These are phyloP conservation scores for Podosphaera xanthii DNA, from an alignment of 2,329 filamentous ascomycete genomes.

Conservation along the genomic window DNA sequence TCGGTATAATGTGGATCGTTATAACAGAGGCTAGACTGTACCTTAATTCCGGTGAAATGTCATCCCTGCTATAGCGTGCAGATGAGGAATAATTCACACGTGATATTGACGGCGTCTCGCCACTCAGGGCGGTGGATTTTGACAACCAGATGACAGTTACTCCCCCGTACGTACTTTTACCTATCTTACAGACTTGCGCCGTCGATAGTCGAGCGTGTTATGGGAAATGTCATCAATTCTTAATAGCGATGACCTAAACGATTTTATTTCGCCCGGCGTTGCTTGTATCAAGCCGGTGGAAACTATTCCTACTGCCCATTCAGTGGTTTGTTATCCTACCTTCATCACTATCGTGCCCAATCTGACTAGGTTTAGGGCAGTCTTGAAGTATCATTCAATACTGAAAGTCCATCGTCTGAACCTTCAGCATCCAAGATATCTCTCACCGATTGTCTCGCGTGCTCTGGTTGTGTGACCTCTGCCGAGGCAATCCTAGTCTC, in stretches of 20 bases:
- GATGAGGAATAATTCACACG: too few relatives aligned
- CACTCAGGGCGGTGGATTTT: not conserved
- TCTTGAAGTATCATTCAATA: slow-evolving; percentile 84
- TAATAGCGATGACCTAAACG: slow-evolving; percentile 88
- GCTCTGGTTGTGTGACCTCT: slow-evolving; percentile 91
- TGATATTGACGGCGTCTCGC: not conserved
- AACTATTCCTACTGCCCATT: slow-evolving; percentile 45
- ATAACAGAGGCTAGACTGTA: too few relatives aligned
- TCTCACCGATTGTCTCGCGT: slow-evolving; percentile 89
- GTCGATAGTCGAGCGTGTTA: not conserved
- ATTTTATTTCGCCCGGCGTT: slow-evolving; percentile 94
- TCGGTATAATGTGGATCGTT: too few relatives aligned
- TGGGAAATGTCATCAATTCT: slow-evolving; percentile 80
- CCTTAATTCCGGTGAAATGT: too few relatives aligned
- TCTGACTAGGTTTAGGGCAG: slow-evolving; percentile 7
- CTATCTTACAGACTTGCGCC: not conserved
- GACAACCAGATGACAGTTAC: not conserved
- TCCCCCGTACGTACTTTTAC: too few relatives aligned
- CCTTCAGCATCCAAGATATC: slow-evolving; percentile 67
- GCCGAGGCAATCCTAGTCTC: slow-evolving; percentile 94
- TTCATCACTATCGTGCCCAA: not conserved
- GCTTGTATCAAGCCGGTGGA: slow-evolving; percentile 97
- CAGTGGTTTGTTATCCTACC: too few relatives aligned
- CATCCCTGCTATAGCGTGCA: too few relatives aligned
- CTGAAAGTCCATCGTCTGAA: slow-evolving; percentile 23